Conservation (phyloP, 208 protist genomes). For the Trypanosoma boissoni region DNA sequence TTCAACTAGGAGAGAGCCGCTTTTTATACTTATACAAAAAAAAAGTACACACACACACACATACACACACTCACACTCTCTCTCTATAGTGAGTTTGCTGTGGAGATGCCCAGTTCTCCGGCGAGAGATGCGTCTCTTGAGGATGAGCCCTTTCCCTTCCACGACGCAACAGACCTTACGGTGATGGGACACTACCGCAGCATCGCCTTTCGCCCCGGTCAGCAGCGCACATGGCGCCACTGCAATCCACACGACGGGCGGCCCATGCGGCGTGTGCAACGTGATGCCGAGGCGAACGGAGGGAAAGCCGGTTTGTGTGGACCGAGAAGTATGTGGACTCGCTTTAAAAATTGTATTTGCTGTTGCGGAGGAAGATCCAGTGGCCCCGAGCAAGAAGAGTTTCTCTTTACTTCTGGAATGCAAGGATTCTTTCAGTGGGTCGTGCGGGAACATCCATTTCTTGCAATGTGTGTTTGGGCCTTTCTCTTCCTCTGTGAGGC, state of each 20-base stretch:
- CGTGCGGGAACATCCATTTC: slow-evolving; percentile 62
- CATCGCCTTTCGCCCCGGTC: background rate
- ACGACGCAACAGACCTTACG: slow-evolving; percentile 17
- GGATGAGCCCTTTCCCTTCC: too few relatives aligned
- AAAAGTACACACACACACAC: too few relatives aligned
- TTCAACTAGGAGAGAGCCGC: too few relatives aligned
- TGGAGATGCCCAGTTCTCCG: too few relatives aligned
- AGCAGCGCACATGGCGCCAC: slow-evolving; percentile 9
- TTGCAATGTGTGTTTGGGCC: slow-evolving; percentile 70
- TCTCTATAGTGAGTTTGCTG: too few relatives aligned
- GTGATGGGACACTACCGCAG: slow-evolving; percentile 5
- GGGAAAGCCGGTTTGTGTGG: slow-evolving; percentile 10
- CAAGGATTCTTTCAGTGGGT: slow-evolving; percentile 80
- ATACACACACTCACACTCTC: too few relatives aligned
- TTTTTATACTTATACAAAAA: too few relatives aligned
- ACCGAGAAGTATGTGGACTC: background rate
- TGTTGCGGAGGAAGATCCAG: background rate
- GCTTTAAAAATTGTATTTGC: background rate
- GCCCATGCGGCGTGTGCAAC: slow-evolving; percentile 6
- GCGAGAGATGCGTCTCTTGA: too few relatives aligned
- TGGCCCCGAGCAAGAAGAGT: slow-evolving; percentile 30
- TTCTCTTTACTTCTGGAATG: slow-evolving; percentile 68
- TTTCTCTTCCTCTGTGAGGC: slow-evolving; percentile 78
- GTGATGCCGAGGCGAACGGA: background rate
- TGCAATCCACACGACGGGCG: background rate